phyloP scores from a whole-genome alignment of 1,284 basidiomycete species.

The Leucoagaricus sp. region DNA sequence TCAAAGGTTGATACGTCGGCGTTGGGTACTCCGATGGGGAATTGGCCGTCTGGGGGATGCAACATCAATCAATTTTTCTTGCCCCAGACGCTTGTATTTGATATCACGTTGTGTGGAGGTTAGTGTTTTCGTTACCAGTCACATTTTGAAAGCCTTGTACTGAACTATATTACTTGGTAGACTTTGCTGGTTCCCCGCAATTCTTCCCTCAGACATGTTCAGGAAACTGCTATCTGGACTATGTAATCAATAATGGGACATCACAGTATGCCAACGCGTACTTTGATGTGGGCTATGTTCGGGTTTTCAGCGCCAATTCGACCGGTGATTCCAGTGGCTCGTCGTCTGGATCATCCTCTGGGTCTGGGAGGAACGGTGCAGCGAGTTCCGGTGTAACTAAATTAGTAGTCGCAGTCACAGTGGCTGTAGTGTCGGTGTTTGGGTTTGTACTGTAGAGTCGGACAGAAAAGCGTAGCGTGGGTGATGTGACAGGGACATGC shows the following conservation, averaged over 20 bases:
- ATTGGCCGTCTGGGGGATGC: slow-evolving; percentile 66
- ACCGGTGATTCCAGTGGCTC: neutral
- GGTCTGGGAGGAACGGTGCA: neutral
- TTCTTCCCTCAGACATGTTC: slow-evolving; percentile 67
- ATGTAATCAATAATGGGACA: slow-evolving; percentile 64
- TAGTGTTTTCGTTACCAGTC: too few species aligned
- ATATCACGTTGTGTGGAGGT: slow-evolving; percentile 79
- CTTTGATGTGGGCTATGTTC: slow-evolving; percentile 70
- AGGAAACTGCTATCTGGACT: slow-evolving; percentile 69
- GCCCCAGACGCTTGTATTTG: slow-evolving; percentile 68
- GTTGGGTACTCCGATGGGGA: slow-evolving; percentile 69
- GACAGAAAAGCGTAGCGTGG: slow-evolving; percentile 1
- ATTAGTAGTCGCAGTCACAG: neutral
- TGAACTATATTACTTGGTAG: slow-evolving; percentile 20
- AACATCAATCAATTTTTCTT: slow-evolving; percentile 61
- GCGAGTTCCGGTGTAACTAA: neutral
- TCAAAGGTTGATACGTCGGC: slow-evolving; percentile 61
- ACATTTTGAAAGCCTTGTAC: too few species aligned
- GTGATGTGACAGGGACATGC: slow-evolving; percentile 5
- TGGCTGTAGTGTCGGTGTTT: neutral
- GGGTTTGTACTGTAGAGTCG: neutral
- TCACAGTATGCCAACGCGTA: slow-evolving; percentile 71
- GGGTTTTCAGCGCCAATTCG: slow-evolving; percentile 45
- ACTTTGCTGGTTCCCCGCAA: slow-evolving; percentile 49
- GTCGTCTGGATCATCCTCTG: neutral